Conservation (phyloP, 768 basidiomycete species). For the Lentinus brumalis region DNA sequence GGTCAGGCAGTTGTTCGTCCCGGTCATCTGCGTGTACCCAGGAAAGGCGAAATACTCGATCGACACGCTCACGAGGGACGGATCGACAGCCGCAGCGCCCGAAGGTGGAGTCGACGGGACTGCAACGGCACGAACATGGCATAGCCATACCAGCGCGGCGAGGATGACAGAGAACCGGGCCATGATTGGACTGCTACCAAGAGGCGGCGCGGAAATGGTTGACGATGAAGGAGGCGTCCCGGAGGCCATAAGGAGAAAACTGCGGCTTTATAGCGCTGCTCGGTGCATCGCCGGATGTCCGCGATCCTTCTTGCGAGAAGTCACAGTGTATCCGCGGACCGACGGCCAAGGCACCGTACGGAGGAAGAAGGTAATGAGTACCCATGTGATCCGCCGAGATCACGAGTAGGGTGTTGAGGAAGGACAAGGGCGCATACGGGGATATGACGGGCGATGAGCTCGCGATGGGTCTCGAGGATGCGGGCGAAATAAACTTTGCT, state of each 20-base stretch:
- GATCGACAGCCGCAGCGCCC: constrained; percentile 30
- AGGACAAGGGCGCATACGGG: neutral
- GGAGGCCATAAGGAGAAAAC: neutral
- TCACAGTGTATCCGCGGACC: constrained; percentile 10
- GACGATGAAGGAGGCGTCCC: neutral
- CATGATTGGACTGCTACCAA: neutral
- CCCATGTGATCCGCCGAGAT: neutral
- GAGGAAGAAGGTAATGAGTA: neutral
- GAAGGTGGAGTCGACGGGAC: constrained; percentile 34
- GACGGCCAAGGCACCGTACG: neutral
- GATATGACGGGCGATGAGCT: neutral
- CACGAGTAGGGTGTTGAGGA: too few species aligned
- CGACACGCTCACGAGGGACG: constrained; percentile 37
- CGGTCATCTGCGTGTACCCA: constrained; percentile 33
- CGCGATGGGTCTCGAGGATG: neutral
- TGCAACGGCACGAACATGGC: neutral
- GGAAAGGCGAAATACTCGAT: constrained; percentile 44
- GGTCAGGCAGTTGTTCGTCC: constrained; percentile 36
- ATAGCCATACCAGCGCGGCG: constrained; percentile 1
- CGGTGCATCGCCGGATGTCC: constrained; percentile 12
- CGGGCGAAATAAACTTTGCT: neutral
- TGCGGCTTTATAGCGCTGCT: constrained; percentile 7
- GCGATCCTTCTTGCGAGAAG: neutral
- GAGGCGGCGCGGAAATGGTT: neutral
- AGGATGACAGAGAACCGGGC: neutral